A percentile compares a stretch with the other conserved stretches of the same genome.
Conservation (phyloP, 2,329 filamentous ascomycete species). For the Ophiostoma sp. region DNA sequence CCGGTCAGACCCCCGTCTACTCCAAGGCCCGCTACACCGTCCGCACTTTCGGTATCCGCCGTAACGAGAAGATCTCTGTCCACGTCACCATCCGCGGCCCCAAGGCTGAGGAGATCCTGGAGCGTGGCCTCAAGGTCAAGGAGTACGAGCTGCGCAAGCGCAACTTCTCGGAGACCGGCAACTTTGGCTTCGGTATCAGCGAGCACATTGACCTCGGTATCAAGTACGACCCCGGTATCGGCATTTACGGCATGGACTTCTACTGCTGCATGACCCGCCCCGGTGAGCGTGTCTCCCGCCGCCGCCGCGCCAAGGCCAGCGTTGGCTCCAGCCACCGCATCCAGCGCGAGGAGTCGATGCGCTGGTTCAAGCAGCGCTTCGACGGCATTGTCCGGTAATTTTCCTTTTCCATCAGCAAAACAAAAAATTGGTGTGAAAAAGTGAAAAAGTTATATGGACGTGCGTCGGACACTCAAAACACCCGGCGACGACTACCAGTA, state of each 20-base stretch:
- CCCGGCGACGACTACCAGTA: not conserved
- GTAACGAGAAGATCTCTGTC: constrained; percentile 99
- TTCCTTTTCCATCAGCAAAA: constrained; percentile 22
- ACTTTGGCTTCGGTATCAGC: constrained; percentile 99
- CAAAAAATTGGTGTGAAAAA: constrained; percentile 22
- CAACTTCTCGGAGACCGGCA: constrained; percentile 99
- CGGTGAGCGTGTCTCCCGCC: constrained; percentile 95
- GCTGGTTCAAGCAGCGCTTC: constrained; percentile 90
- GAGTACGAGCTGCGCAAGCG: constrained; percentile 99
- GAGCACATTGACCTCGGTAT: constrained; percentile 99
- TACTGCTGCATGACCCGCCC: constrained; percentile 99
- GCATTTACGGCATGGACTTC: constrained; percentile 99
- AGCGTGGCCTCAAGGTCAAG: constrained; percentile 99
- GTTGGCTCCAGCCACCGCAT: constrained; percentile 89
- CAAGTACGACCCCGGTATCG: constrained; percentile 98
- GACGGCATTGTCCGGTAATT: constrained; percentile 97
- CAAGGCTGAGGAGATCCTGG: constrained; percentile 96
- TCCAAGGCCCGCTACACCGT: constrained; percentile 99
- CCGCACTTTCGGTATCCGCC: constrained; percentile 99
- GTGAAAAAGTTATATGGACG: not conserved
- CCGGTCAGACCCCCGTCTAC: constrained; percentile 99
- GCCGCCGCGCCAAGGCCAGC: constrained; percentile 79
- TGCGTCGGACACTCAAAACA: constrained; percentile 2
- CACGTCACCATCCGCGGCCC: constrained; percentile 99
- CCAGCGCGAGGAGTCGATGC: constrained; percentile 90